Conservation (phyloP, 257 asterid genomes). For the Gynochthodes officinalis region DNA sequence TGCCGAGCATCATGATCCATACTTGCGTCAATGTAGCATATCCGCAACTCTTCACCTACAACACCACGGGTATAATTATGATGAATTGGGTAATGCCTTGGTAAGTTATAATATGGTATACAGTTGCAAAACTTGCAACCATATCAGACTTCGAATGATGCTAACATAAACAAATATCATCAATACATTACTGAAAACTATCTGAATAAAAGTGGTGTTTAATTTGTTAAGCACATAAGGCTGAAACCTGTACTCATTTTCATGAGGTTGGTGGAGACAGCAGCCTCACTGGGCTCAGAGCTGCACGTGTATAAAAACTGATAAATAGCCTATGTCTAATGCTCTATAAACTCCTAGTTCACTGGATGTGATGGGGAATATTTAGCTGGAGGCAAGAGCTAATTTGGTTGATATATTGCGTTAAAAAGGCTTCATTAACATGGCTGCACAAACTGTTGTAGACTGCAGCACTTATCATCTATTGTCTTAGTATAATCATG, state of each 20-base stretch:
- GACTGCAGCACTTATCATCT: neutral
- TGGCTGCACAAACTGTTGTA: neutral
- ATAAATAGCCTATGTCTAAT: neutral
- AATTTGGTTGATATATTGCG: neutral
- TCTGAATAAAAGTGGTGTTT: no score
- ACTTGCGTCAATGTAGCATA: constrained; percentile 85
- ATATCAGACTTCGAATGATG: neutral
- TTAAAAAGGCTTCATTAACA: neutral
- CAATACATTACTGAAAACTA: neutral
- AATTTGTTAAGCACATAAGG: no score
- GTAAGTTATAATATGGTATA: neutral
- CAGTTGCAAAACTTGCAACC: neutral
- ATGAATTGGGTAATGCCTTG: neutral
- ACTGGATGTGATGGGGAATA: neutral
- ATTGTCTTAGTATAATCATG: no score
- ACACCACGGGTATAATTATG: neutral
- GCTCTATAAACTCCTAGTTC: neutral
- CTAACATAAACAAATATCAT: no score
- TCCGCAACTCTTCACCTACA: constrained; percentile 78
- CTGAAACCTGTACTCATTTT: neutral
- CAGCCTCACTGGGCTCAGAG: neutral
- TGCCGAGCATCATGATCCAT: constrained; percentile 73
- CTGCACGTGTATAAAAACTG: neutral
- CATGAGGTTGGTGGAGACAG: neutral
- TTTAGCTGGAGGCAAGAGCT: neutral